These are phyloP conservation scores for Proliferodiscus dingleyae DNA, from an alignment of 2,329 filamentous ascomycete genomes.

Conservation along the genomic window DNA sequence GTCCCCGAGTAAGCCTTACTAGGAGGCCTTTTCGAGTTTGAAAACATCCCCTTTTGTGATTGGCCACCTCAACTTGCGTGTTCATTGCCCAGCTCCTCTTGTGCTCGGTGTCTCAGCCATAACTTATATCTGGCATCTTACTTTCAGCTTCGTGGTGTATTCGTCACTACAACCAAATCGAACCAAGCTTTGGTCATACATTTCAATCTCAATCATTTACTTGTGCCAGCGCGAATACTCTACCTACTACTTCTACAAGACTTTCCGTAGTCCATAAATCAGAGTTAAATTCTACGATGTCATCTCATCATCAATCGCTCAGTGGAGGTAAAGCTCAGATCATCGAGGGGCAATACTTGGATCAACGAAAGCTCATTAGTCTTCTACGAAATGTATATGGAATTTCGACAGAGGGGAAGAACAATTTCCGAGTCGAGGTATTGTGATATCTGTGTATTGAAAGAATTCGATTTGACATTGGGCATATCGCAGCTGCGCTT, in stretches of 20 bases:
- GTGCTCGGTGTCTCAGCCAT: neutral
- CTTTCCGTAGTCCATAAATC: neutral
- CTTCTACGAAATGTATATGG: slow-evolving; percentile 19
- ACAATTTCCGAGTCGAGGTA: slow-evolving; percentile 22
- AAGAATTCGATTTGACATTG: neutral
- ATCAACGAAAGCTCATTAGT: slow-evolving; percentile 17
- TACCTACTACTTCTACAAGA: neutral
- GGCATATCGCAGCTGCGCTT: slow-evolving; percentile 14
- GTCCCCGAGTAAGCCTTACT: neutral
- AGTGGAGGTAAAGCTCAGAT: slow-evolving; percentile 8
- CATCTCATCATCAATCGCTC: neutral
- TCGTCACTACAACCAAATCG: neutral
- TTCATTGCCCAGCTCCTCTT: neutral
- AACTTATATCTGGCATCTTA: neutral
- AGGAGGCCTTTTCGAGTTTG: neutral
- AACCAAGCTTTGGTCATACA: neutral
- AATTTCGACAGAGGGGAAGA: slow-evolving; percentile 15
- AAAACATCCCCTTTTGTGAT: neutral
- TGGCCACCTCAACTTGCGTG: neutral
- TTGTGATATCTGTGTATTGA: neutral
- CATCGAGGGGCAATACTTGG: slow-evolving; percentile 20
- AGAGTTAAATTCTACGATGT: neutral
- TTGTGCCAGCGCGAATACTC: neutral
- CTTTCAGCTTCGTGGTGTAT: neutral
- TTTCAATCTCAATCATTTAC: neutral